Conservation (phyloP, 78 protist species). For the Creolimax fragrantissima region DNA sequence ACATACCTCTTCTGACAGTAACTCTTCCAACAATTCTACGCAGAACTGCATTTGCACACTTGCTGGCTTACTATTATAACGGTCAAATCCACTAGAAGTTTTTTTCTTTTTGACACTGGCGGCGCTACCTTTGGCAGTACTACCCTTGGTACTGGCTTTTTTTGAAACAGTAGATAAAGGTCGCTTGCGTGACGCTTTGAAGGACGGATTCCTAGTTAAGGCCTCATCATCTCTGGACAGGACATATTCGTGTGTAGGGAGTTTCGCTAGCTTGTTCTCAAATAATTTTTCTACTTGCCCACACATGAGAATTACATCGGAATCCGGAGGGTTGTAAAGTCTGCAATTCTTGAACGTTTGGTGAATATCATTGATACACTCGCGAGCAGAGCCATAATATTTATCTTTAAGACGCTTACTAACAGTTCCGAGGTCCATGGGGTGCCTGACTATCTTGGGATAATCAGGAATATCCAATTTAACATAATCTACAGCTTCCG, state of each 20-base stretch:
- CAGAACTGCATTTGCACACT: not conserved
- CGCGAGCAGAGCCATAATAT: not conserved
- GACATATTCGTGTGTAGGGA: not conserved
- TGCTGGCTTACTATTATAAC: no score
- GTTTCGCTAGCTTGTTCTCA: not conserved
- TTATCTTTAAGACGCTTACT: not conserved
- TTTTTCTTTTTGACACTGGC: no score
- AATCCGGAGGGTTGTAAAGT: slow-evolving; percentile 12
- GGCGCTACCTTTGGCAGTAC: no score
- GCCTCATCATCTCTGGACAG: not conserved
- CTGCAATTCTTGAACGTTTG: slow-evolving; percentile 24
- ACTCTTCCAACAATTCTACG: not conserved
- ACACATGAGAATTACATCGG: not conserved
- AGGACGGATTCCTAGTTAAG: not conserved
- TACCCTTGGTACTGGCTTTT: no score
- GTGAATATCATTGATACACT: not conserved
- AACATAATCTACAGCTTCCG: not conserved
- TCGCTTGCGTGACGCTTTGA: no score
- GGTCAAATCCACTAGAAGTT: no score
- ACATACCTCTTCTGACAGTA: not conserved
- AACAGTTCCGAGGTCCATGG: slow-evolving; percentile 61
- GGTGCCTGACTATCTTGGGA: slow-evolving; percentile 5
- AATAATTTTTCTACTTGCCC: not conserved
- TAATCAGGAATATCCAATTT: slow-evolving; percentile 26
- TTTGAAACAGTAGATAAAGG: no score